phyloP scores from a whole-genome alignment of 176 grass and related monocot genomes.

The Pontederia paniculata region DNA sequence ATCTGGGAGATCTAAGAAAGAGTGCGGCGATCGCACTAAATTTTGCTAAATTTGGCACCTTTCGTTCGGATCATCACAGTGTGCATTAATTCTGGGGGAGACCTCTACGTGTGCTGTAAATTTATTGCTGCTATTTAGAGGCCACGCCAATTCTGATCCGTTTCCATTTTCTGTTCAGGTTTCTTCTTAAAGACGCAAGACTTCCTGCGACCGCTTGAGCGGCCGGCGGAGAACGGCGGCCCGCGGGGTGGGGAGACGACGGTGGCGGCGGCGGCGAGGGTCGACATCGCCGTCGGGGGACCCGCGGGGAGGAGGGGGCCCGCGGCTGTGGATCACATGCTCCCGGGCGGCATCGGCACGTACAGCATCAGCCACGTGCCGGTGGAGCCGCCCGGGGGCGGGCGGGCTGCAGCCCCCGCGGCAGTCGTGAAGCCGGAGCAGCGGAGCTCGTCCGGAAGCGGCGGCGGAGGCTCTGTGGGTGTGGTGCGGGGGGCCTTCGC shows the following conservation, averaged over 20 bases:
- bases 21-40: too few species aligned
- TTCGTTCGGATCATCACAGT: too few species aligned
- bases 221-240: background rate
- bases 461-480: background rate
- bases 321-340: background rate
- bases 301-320: background rate
- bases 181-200: conserved; percentile 9
- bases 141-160: too few species aligned
- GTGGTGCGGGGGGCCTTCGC: background rate
- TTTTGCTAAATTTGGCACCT: too few species aligned
- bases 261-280: background rate
- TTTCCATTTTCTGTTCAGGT: background rate
- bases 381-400: background rate
- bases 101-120: too few species aligned
- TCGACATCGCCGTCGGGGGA: background rate
- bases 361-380: conserved; percentile 14
- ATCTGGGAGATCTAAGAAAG: too few species aligned
- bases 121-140: too few species aligned
- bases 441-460: too few species aligned
- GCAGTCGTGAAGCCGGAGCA: background rate
- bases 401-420: too few species aligned
- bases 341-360: conserved; percentile 7
- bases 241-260: background rate
- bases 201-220: conserved; percentile 15
- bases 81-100: too few species aligned